A percentile compares a stretch with the other conserved stretches of the same genome.
These are phyloP conservation scores for Stevia rebaudiana DNA, from an alignment of 140 eudicot genomes.

Conservation along the genomic window DNA sequence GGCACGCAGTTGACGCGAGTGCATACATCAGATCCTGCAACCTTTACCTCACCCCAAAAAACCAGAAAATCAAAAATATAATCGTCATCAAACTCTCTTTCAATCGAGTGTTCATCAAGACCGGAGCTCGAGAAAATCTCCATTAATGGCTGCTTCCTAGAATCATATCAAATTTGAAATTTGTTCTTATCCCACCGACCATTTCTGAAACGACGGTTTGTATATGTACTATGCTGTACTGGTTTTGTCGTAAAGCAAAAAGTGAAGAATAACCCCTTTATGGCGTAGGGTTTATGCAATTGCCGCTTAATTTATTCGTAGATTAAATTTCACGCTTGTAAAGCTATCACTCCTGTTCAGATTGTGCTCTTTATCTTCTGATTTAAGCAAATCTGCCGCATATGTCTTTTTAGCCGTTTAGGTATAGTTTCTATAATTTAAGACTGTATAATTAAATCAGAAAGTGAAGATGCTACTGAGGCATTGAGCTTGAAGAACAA, in stretches of 20 bases:
- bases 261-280: constrained; percentile 24
- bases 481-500: not conserved
- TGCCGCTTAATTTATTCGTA: constrained; percentile 12
- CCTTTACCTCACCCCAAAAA: constrained; percentile 23
- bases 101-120: not conserved
- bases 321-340: constrained; percentile 37
- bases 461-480: constrained; percentile 14
- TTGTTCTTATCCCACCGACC: constrained; percentile 12
- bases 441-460: constrained; percentile 7
- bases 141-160: constrained; percentile 17
- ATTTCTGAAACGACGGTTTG: constrained; percentile 17
- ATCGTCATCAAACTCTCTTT: not conserved
- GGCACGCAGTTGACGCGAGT: constrained; percentile 15
- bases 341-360: constrained; percentile 19
- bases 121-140: constrained; percentile 20
- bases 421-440: not conserved
- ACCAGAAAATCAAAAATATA: not conserved
- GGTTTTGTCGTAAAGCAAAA: constrained; percentile 31
- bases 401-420: constrained; percentile 10
- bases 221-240: not conserved
- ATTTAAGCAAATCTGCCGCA: constrained; percentile 15
- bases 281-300: constrained; percentile 29
- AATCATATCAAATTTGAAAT: constrained; percentile 2
- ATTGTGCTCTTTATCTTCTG: constrained; percentile 17
- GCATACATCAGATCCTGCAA: constrained; percentile 23